phyloP scores from a whole-genome alignment of 371 early-diverging fungal genomes.

The Mucor piriformis region DNA sequence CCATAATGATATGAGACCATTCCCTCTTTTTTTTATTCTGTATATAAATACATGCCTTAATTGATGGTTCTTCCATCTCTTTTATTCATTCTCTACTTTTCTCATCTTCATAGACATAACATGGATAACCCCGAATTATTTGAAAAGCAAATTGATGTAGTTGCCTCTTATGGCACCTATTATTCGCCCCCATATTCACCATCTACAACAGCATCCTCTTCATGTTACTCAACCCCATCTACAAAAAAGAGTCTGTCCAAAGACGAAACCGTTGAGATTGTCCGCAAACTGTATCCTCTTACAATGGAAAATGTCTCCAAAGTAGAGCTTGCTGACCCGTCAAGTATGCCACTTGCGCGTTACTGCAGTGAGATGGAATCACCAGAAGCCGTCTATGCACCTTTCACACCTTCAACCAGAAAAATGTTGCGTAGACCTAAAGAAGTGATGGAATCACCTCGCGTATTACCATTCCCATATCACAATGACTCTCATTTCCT shows the following conservation, averaged over 20 bases:
- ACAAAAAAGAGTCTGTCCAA: not conserved
- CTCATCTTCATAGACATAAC: not conserved
- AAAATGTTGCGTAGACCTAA: slow-evolving; percentile 3
- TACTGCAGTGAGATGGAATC: slow-evolving; percentile 15
- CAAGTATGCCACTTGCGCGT: slow-evolving; percentile 21
- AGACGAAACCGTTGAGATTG: not conserved
- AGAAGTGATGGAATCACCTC: slow-evolving; percentile 26
- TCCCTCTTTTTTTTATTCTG: not conserved
- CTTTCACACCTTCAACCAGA: not conserved
- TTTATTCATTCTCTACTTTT: not conserved
- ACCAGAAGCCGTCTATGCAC: not conserved
- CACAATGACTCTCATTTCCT: slow-evolving; percentile 33
- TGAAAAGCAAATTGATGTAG: slow-evolving; percentile 6
- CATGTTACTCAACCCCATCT: slow-evolving; percentile 2
- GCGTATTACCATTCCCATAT: slow-evolving; percentile 29
- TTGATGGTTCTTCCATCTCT: not conserved
- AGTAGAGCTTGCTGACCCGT: slow-evolving; percentile 16
- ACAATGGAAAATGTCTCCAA: slow-evolving; percentile 27
- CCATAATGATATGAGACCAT: not conserved
- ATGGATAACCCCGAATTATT: not conserved
- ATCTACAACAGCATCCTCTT: not conserved
- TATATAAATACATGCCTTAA: not conserved
- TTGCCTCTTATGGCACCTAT: not conserved
- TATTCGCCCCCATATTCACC: slow-evolving; percentile 2
- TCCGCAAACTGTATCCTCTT: slow-evolving; percentile 3